Conservation (phyloP, 495 filamentous ascomycete species). For the Aspergillus ellipticus region DNA sequence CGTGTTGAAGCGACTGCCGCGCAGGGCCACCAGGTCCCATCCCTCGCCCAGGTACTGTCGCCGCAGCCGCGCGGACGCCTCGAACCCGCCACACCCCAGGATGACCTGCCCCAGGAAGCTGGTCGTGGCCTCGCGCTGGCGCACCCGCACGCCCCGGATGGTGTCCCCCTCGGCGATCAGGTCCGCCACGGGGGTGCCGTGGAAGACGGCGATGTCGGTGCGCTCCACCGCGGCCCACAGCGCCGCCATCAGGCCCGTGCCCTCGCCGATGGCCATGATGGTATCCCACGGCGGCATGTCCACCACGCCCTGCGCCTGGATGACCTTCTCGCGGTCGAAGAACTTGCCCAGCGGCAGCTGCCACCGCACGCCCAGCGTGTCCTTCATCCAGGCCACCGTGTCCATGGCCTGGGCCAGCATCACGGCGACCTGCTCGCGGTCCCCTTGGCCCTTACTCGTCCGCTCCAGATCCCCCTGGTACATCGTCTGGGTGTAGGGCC, state of each 20-base stretch:
- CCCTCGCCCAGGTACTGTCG: conserved; percentile 55
- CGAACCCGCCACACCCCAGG: conserved; percentile 53
- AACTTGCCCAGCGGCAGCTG: conserved; percentile 8
- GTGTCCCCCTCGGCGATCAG: conserved; percentile 5
- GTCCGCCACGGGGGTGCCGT: neutral
- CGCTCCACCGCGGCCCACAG: conserved; percentile 6
- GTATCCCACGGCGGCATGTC: conserved; percentile 10
- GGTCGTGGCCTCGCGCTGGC: neutral
- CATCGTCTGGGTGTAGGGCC: conserved; percentile 1
- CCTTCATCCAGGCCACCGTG: conserved; percentile 1
- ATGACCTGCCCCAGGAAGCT: conserved; percentile 1
- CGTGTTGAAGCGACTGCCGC: conserved; percentile 59
- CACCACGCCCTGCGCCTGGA: conserved; percentile 6
- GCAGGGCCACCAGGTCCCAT: conserved; percentile 58
- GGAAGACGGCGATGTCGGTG: neutral
- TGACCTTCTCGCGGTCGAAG: conserved; percentile 10
- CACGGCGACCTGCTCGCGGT: neutral
- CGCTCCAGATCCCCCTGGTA: conserved; percentile 6
- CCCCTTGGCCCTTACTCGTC: conserved; percentile 7
- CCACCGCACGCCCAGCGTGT: conserved; percentile 3
- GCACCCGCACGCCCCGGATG: neutral
- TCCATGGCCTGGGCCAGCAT: conserved; percentile 1
- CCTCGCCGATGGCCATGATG: conserved; percentile 8
- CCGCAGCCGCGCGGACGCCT: conserved; percentile 52
- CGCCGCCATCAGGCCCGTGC: neutral